Evolutionary conservation across 164 flowering plant species (phyloP).

Genomic region (Vitis labrusca): DNA sequence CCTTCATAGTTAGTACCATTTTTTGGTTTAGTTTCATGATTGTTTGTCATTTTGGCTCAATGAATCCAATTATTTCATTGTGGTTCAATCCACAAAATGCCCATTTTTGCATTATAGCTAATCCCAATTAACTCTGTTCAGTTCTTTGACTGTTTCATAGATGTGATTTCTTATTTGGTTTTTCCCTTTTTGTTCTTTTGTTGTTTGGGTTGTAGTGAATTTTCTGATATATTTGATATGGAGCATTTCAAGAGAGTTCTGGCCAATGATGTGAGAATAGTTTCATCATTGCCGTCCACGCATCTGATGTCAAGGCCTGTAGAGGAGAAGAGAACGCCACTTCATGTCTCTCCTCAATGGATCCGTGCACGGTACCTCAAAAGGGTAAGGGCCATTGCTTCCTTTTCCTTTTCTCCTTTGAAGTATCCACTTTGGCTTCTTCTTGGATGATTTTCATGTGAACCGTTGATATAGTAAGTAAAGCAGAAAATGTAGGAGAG

Average conservation of each 20-base stretch:
- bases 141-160: not conserved
- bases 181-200: not conserved
- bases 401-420: not conserved
- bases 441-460: not conserved
- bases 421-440: not conserved
- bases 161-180: slow-evolving; percentile 4
- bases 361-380: slow-evolving; percentile 75
- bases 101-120: not conserved
- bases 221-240: slow-evolving; percentile 91
- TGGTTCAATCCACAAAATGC: not conserved
- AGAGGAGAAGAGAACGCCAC: slow-evolving; percentile 83
- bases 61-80: not conserved
- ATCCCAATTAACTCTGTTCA: not conserved
- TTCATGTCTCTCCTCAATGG: slow-evolving; percentile 83
- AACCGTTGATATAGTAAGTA: not conserved
- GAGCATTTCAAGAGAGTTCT: slow-evolving; percentile 85
- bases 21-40: no score
- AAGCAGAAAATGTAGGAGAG: not conserved
- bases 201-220: slow-evolving; percentile 60
- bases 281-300: slow-evolving; percentile 90
- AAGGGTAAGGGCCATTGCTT: slow-evolving; percentile 46
- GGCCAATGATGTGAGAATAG: slow-evolving; percentile 69
- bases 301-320: slow-evolving; percentile 91
- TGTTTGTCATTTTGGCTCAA: not conserved
- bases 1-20: no score